phyloP scores from a whole-genome alignment of 306 rosid genomes.

The Acacia confusa region DNA sequence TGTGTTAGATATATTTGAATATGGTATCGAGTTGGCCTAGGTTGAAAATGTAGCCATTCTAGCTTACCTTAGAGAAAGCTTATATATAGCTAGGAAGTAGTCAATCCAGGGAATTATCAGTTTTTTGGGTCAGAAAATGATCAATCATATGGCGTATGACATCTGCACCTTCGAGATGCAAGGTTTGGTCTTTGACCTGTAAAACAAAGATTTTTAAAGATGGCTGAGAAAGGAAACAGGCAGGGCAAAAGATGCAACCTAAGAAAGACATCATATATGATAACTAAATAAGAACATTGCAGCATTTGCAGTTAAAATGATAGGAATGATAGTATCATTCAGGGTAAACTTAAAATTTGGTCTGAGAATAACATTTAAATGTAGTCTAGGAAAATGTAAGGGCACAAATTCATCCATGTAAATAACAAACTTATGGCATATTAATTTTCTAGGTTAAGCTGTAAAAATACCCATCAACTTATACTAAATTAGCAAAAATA shows the following conservation, averaged over 20 bases:
- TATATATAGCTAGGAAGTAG: neutral
- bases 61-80: constrained; percentile 30
- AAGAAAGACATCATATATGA: constrained; percentile 16
- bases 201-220: constrained; percentile 12
- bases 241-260: constrained; percentile 14
- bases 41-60: neutral
- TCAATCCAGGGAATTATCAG: neutral
- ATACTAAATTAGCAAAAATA: no score
- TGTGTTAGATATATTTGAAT: constrained; percentile 21
- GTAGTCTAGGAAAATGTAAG: neutral
- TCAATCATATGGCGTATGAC: constrained; percentile 88
- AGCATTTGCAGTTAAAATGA: neutral
- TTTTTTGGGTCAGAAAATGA: constrained; percentile 61
- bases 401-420: neutral
- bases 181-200: constrained; percentile 77
- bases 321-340: neutral
- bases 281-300: neutral
- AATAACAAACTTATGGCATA: neutral
- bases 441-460: neutral
- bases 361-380: neutral
- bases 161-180: constrained; percentile 91
- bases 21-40: constrained; percentile 8
- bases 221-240: neutral
- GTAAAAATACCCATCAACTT: no score
- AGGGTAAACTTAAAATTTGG: neutral